Evolutionary conservation across 768 basidiomycete species (phyloP), one percentile per base, ranked within the genome.

Genomic region (Rickenella mellea): DNA sequence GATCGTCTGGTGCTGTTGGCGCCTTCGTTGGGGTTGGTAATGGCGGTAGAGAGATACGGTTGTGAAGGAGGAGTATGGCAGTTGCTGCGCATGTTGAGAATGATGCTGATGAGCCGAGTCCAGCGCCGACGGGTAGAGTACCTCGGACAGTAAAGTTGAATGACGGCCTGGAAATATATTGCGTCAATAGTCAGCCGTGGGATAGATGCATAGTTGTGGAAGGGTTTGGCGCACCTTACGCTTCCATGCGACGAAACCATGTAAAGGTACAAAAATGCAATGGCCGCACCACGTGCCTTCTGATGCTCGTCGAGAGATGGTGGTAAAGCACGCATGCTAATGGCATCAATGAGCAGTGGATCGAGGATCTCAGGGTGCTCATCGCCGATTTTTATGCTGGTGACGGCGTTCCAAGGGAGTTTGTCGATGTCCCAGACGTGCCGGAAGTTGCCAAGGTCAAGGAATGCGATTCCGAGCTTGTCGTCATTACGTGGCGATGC

Each of bases 81-180:
- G 87, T 80, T 8, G 91, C 80, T 33, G 83, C 66, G 57, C 93
- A 96, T 15, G 81, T 78, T 3, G 93, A 97, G 66, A 83, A 97
- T 19, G 96, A 90, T 6, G 96, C 96, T 17, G 92, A 96, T 10
- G 94, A 98, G 19, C 96, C 96, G 38, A 98, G 80, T 35, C 96
- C 96, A 12, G 96, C 96, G 6, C 89, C 85, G 44, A 98, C 81
- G 22, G 96, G 96, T 5, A 98, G 73, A 19, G 89, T 87, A 26
- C 90, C 82, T 35, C 94, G 88, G 28, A 82, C 76, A 19, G 80
- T 71, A 58, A 94, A 83, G 49, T 83, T 79, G 60, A 91, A 76
- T 0, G 80, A 71, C 8, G 82, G 83, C 43, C 90, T 92, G 48
- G 27, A 36, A 41, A 9, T 12, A 5, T 21, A 27, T 17, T 17